These are phyloP conservation scores for Echeveria elegans DNA, from an alignment of 164 flowering plant species.

Conservation along the genomic window DNA sequence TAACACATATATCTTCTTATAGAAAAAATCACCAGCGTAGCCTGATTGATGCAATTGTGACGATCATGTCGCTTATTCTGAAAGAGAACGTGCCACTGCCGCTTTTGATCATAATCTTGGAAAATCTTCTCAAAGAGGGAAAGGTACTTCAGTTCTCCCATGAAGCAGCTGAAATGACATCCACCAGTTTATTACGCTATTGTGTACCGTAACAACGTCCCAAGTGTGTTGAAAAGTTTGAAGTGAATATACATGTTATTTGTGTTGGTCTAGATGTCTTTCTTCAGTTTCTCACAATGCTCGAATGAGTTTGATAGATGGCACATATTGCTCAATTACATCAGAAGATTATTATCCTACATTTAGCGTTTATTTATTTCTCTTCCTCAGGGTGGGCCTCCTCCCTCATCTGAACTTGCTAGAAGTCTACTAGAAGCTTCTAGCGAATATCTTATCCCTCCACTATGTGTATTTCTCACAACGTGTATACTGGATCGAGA, in stretches of 20 bases:
- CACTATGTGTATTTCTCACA: slow-evolving; percentile 50
- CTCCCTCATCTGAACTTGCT: slow-evolving; percentile 62
- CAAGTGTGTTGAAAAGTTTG: not conserved
- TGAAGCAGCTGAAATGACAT: not conserved
- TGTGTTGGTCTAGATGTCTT: not conserved
- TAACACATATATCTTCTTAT: slow-evolving; percentile 14
- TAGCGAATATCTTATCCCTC: slow-evolving; percentile 50
- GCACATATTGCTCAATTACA: not conserved
- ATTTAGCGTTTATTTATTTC: not conserved
- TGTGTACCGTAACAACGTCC: not conserved
- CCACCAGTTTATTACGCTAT: not conserved
- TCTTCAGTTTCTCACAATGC: not conserved
- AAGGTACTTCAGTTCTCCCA: slow-evolving; percentile 38
- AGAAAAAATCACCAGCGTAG: slow-evolving; percentile 67
- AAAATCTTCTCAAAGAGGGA: slow-evolving; percentile 52
- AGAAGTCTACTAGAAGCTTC: slow-evolving; percentile 53
- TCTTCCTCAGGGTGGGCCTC: slow-evolving; percentile 39
- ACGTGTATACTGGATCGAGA: slow-evolving; percentile 66
- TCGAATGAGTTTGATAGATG: not conserved
- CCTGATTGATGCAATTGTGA: slow-evolving; percentile 50
- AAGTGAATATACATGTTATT: not conserved
- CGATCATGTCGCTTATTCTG: slow-evolving; percentile 57
- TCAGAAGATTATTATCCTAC: not conserved
- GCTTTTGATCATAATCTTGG: slow-evolving; percentile 60
- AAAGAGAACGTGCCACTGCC: slow-evolving; percentile 57